Percentiles rank a stretch among this genome's conserved stretches.
These are phyloP conservation scores for Mortierella sp. DNA, from an alignment of 371 early-diverging fungal species.

Conservation along the genomic window DNA sequence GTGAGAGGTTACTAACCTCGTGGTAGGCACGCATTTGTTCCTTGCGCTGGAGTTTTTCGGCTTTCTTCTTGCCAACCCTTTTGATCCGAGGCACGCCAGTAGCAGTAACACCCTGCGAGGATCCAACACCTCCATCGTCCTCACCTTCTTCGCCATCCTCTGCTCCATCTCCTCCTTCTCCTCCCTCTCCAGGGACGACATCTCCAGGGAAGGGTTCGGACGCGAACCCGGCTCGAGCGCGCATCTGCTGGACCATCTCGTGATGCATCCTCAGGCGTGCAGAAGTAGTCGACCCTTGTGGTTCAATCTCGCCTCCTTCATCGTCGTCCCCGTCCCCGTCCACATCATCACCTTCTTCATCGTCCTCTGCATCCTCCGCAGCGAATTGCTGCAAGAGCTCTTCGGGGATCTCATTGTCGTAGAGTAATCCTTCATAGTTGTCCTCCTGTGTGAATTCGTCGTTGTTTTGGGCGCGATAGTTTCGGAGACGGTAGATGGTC, in stretches of 20 bases:
- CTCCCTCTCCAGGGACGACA: conserved; percentile 14
- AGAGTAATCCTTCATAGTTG: conserved; percentile 15
- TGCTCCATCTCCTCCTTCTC: conserved; percentile 29
- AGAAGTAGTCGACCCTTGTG: conserved; percentile 50
- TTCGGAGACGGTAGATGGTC: conserved; percentile 4
- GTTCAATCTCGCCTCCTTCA: conserved; percentile 19
- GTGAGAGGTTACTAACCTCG: conserved; percentile 50
- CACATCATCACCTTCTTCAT: conserved; percentile 11
- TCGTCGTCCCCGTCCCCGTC: conserved; percentile 3
- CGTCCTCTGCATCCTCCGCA: conserved; percentile 16
- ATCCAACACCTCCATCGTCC: conserved; percentile 59
- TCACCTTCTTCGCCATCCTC: conserved; percentile 27
- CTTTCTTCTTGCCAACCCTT: conserved; percentile 68
- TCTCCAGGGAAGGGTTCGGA: conserved; percentile 56
- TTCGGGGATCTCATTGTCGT: background rate
- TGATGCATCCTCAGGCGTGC: conserved; percentile 54
- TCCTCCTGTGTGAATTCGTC: background rate
- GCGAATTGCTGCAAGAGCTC: conserved; percentile 1
- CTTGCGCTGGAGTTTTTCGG: conserved; percentile 64
- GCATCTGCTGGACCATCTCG: conserved; percentile 57
- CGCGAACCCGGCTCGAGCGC: conserved; percentile 50
- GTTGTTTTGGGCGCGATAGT: background rate
- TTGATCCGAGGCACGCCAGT: conserved; percentile 48
- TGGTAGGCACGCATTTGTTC: conserved; percentile 69
- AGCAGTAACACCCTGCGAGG: conserved; percentile 52